Base-by-base conservation (phyloP, 106 monocot species). In the Acanthochlamys bracteata region DNA sequence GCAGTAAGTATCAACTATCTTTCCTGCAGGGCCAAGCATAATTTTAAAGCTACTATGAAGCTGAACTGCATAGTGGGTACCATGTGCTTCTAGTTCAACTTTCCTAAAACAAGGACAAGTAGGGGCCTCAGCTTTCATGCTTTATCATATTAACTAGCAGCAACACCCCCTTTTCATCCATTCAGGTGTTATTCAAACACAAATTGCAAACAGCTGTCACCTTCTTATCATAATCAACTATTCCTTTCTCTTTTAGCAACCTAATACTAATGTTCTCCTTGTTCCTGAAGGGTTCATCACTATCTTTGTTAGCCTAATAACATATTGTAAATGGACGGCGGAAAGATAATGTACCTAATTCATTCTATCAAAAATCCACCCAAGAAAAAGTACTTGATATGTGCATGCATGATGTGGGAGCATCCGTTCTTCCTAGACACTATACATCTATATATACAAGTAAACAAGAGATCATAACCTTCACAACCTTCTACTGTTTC, bases 51-150 rank as follows among this genome's bases (percentile, higher is more conserved):
- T 24, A 4, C 20, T 62, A 20, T 27, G 39, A 17, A 24, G 2
- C 17, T 23, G 7, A 23, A 11, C 6, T 6, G 0, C 0, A 20
- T 23, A 8, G 39, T 20, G 41, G 45, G 63, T 20, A 22, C 19
- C 63, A 63, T 63, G 63, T 63, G 63, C 24, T 43, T 49, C 17
- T 45, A 21, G 20, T 9, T 45, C 43, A 45, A 43, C 26, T 45
- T 49, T 49, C 49, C 49, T 1, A 49, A 3, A 49, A 17, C 49
- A 49, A 49, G 49, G 49, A 49, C 49, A 49, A 49, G 49, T 49
- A 49, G 49, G 2, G 49, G 17, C 49, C 49, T 49, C 9, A 49
- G 2, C 33, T 14, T 49, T 49, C 49, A 49, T 49, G 49, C 49
- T 49, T 49, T 1, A 33, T 33, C 6, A 49, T 49, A 9, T 10